Evolutionary conservation across 257 asterid species (phyloP).

Genomic region (Catharanthus roseus): DNA sequence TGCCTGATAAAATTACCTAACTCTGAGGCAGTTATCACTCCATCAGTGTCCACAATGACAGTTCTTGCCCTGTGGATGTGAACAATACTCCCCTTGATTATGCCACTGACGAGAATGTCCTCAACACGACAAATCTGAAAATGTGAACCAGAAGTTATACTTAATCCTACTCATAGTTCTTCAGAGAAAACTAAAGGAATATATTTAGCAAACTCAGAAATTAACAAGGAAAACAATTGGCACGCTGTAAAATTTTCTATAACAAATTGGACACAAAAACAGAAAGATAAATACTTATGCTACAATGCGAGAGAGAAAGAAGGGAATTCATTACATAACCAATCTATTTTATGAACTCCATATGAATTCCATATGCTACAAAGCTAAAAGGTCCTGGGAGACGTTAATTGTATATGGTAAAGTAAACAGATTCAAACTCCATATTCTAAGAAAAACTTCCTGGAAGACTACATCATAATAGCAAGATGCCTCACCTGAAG

Average conservation of each 20-base stretch:
- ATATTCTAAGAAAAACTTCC: background rate
- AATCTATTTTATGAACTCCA: background rate
- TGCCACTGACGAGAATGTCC: conserved; percentile 77
- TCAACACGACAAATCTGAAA: conserved; percentile 91
- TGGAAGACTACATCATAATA: background rate
- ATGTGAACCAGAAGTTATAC: conserved; percentile 20
- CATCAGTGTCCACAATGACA: conserved; percentile 64
- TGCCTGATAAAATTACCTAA: conserved; percentile 44
- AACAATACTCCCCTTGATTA: conserved; percentile 80
- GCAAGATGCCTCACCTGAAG: conserved; percentile 61
- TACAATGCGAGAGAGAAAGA: too few relatives aligned
- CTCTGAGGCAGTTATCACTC: conserved; percentile 84
- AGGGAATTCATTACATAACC: background rate
- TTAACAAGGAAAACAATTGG: background rate
- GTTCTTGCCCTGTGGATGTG: conserved; percentile 95
- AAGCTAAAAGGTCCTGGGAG: background rate
- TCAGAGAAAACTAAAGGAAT: background rate
- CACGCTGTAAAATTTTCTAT: too few relatives aligned
- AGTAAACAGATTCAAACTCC: background rate
- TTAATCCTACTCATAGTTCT: conserved; percentile 7
- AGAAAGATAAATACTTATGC: background rate
- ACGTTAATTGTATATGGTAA: background rate
- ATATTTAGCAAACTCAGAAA: background rate
- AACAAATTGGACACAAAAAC: background rate
- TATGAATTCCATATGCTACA: background rate